Percentiles rank a stretch among this genome's conserved stretches.
These are phyloP conservation scores for Rhodofomes roseus DNA, from an alignment of 1,284 basidiomycete species.

Conservation along the genomic window DNA sequence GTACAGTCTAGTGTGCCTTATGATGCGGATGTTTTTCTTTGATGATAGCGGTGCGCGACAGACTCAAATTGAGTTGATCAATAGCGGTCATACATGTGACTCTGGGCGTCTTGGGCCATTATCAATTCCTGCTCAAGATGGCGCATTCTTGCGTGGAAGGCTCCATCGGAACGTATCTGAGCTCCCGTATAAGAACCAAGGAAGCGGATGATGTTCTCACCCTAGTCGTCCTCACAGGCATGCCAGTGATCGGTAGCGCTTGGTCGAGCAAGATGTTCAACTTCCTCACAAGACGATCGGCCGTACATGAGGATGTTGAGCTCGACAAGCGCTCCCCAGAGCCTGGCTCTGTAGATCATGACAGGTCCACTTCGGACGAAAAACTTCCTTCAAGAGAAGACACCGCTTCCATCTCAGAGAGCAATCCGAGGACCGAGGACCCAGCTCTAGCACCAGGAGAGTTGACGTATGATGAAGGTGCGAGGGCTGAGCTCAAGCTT, in stretches of 20 bases:
- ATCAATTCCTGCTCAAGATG: neutral
- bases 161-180: neutral
- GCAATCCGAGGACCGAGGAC: neutral
- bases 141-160: neutral
- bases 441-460: constrained; percentile 14
- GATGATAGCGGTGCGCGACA: neutral
- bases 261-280: neutral
- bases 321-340: neutral
- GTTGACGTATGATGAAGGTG: constrained; percentile 22
- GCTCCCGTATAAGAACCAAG: neutral
- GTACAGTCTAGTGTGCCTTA: neutral
- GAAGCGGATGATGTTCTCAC: neutral
- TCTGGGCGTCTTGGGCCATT: neutral
- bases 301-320: neutral
- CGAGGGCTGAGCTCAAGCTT: neutral
- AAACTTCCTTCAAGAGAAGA: neutral
- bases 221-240: neutral
- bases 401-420: neutral
- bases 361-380: neutral
- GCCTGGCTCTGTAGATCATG: neutral
- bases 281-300: neutral
- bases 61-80: neutral
- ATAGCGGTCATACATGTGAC: neutral
- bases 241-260: neutral
- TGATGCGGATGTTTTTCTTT: neutral